These are phyloP conservation scores for Candida suzukii DNA, from an alignment of 805 yeast species.

Conservation along the genomic window DNA sequence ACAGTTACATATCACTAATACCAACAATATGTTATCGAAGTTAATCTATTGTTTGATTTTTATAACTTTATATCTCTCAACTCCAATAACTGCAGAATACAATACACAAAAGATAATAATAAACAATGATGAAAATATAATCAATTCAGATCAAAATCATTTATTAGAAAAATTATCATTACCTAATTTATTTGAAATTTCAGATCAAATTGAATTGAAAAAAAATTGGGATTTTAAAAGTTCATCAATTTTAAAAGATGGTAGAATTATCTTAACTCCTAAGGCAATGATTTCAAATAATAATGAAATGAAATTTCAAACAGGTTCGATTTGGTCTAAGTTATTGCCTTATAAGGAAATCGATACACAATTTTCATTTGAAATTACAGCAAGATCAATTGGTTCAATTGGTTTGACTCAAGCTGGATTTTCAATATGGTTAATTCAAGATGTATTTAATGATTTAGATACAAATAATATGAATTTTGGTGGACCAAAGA, in stretches of 20 bases:
- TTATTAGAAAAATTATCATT: constrained; percentile 9
- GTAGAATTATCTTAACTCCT: constrained; percentile 49
- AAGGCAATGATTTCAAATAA: constrained; percentile 19
- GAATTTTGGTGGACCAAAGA: constrained; percentile 53
- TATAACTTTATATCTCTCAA: too few species aligned
- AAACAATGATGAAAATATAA: too few species aligned
- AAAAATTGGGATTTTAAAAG: constrained; percentile 37
- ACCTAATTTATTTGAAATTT: constrained; percentile 18
- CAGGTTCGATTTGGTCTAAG: constrained; percentile 42
- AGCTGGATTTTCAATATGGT: constrained; percentile 57
- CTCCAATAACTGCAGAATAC: too few species aligned
- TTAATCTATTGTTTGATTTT: too few species aligned
- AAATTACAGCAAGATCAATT: constrained; percentile 54
- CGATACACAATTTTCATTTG: constrained; percentile 35
- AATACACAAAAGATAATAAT: too few species aligned
- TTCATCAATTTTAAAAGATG: constrained; percentile 36
- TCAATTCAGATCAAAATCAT: not conserved
- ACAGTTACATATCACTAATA: too few species aligned
- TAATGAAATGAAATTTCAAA: constrained; percentile 16
- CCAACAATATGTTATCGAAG: too few species aligned
- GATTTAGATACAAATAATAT: constrained; percentile 26
- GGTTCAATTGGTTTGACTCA: constrained; percentile 42
- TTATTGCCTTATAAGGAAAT: constrained; percentile 14
- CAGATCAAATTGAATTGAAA: constrained; percentile 27
- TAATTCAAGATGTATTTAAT: constrained; percentile 26